Conservation (phyloP, 371 early-diverging fungal species). For the Capillidium heterosporum region DNA sequence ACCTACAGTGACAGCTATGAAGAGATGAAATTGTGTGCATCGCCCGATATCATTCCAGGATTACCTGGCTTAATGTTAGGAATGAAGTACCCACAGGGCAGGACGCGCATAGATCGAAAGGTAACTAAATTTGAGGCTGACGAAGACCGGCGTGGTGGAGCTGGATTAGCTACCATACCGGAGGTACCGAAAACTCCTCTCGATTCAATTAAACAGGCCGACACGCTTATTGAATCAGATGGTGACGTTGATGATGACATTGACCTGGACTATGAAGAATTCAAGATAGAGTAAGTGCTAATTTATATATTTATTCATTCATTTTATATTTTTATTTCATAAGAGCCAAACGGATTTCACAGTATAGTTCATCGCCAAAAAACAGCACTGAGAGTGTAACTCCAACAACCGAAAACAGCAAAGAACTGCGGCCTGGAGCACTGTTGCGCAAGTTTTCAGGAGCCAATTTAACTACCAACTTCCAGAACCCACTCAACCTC, state of each 20-base stretch:
- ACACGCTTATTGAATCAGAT: slow-evolving; percentile 7
- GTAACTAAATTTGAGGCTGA: slow-evolving; percentile 4
- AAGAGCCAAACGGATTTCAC: background rate
- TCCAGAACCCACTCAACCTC: background rate
- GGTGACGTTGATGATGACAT: slow-evolving; percentile 23
- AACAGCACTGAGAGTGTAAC: background rate
- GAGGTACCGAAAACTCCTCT: background rate
- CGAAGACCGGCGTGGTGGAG: background rate
- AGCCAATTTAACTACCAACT: background rate
- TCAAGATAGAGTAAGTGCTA: slow-evolving; percentile 17
- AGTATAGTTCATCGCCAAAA: background rate
- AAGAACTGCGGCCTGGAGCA: background rate
- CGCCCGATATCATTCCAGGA: slow-evolving; percentile 22
- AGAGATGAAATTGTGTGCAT: slow-evolving; percentile 47
- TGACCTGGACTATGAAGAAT: slow-evolving; percentile 31
- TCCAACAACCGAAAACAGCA: background rate
- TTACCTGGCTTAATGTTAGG: slow-evolving; percentile 2
- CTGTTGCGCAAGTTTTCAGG: background rate
- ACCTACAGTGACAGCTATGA: slow-evolving; percentile 47
- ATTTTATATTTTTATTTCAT: background rate
- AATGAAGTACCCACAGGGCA: background rate
- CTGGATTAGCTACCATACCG: background rate
- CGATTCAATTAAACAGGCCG: slow-evolving; percentile 7
- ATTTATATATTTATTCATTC: background rate
- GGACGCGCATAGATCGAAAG: background rate